Evolutionary conservation across 352 stramenopile species (phyloP).

Genomic region (Phytophthora chlamydospora): DNA sequence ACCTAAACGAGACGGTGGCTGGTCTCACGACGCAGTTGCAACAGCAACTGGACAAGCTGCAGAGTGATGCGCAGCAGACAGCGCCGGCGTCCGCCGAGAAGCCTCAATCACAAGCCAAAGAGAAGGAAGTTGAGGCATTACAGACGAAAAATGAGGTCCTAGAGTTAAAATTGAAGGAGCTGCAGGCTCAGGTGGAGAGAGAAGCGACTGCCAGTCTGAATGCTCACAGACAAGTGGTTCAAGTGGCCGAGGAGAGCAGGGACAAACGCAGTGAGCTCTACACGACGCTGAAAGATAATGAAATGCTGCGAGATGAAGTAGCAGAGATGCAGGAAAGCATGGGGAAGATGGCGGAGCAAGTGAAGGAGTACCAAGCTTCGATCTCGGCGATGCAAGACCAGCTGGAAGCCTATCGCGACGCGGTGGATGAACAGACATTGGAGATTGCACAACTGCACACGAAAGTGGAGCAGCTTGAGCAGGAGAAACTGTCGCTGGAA

Average conservation of each 20-base stretch:
- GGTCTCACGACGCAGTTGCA: conserved; percentile 29
- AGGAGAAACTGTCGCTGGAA: conserved; percentile 61
- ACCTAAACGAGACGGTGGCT: conserved; percentile 23
- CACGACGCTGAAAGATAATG: conserved; percentile 67
- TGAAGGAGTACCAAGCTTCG: conserved; percentile 51
- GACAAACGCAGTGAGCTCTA: conserved; percentile 69
- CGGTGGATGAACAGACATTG: conserved; percentile 68
- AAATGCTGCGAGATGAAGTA: conserved; percentile 54
- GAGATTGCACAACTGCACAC: conserved; percentile 68
- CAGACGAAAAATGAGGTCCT: conserved; percentile 48
- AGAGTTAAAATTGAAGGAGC: conserved; percentile 39
- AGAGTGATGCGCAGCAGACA: conserved; percentile 1
- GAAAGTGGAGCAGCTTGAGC: conserved; percentile 57
- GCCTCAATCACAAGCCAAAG: not conserved
- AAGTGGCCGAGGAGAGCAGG: conserved; percentile 47
- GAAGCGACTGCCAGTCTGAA: conserved; percentile 44
- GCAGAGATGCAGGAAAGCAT: conserved; percentile 44
- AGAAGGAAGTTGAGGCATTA: conserved; percentile 30
- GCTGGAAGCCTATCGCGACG: conserved; percentile 54
- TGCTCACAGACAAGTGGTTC: conserved; percentile 35
- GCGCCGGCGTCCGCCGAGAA: conserved; percentile 1
- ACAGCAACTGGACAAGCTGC: conserved; percentile 13
- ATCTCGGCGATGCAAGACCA: conserved; percentile 58
- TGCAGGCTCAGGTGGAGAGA: conserved; percentile 40
- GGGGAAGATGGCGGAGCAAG: conserved; percentile 41